Conservation (phyloP, 1,284 basidiomycete genomes). For the Leccinum pallidistipes region DNA sequence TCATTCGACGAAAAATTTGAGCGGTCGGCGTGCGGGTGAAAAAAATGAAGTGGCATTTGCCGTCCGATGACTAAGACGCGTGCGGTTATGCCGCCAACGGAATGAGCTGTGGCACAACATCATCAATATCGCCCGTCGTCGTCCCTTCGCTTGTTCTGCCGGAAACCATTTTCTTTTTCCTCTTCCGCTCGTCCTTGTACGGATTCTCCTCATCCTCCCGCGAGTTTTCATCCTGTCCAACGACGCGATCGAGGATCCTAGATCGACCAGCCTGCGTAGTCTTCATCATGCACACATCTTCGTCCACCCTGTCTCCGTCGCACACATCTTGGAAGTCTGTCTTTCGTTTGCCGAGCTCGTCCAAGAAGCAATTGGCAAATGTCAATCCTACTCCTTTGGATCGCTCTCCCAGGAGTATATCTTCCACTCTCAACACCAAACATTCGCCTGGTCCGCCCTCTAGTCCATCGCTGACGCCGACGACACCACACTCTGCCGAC, state of each 20-base stretch:
- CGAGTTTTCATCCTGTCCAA: conserved; percentile 5
- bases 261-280: conserved; percentile 19
- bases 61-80: conserved; percentile 33
- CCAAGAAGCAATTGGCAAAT: conserved; percentile 30
- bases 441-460: conserved; percentile 36
- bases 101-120: conserved; percentile 9
- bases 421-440: conserved; percentile 30
- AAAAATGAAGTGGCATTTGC: conserved; percentile 23
- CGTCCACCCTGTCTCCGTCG: conserved; percentile 27
- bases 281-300: conserved; percentile 25
- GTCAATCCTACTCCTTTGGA: conserved; percentile 22
- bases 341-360: conserved; percentile 35
- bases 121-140: conserved; percentile 1
- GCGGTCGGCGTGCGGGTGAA: background rate
- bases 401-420: conserved; percentile 38
- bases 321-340: conserved; percentile 37
- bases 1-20: background rate
- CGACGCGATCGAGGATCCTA: conserved; percentile 24
- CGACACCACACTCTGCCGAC: conserved; percentile 45
- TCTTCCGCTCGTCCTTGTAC: conserved; percentile 5
- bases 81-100: conserved; percentile 12
- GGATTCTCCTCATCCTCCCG: conserved; percentile 8
- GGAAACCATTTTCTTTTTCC: conserved; percentile 28
- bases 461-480: conserved; percentile 51
- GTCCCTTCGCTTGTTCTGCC: conserved; percentile 17